Base-by-base conservation (phyloP, 257 asterid genomes). In the Capsicum chinense region DNA sequence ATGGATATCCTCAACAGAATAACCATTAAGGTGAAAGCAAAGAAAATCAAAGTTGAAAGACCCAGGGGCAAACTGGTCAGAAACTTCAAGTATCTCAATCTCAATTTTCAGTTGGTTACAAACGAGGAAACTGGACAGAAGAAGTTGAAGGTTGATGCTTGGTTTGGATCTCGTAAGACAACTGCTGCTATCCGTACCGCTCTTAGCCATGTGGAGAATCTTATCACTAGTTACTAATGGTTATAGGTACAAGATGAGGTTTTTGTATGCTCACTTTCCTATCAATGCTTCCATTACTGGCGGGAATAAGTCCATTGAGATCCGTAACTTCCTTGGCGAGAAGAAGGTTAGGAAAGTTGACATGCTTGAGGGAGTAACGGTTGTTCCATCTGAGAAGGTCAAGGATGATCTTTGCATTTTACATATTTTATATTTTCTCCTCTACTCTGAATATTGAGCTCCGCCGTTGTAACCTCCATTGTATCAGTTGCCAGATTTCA, bases 241-340 rank as follows among this genome's bases (percentile, higher is more conserved):
- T 7, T 78, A 54, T 26, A 35, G 82, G 9, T 78, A 78, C 64
- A 78, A 78, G 82, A 78, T 78, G 82, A 47, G 82, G 26, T 78
- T 78, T 35, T 64, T 78, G 50, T 78, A 78, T 33, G 82, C 82
- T 78, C 82, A 78, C 82, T 78, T 78, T 54, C 81, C 81, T 0
- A 78, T 78, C 50, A 78, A 78, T 54, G 82, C 82, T 8, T 78
- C 82, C 50, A 78, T 78, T 26, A 13, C 82, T 19, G 64, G 64
- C 7, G 48, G 64, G 54, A 78, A 78, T 48, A 78, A 78, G 82
- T 2, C 82, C 48, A 78, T 78, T 54, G 82, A 78, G 64, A 78
- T 78, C 64, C 82, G 82, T 78, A 78, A 78, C 82, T 78, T 78
- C 50, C 82, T 78, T 54, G 64, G 82, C 64, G 64, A 78, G 64